Conservation (phyloP, 2,329 filamentous ascomycete species). For the Alternaria gaisen region DNA sequence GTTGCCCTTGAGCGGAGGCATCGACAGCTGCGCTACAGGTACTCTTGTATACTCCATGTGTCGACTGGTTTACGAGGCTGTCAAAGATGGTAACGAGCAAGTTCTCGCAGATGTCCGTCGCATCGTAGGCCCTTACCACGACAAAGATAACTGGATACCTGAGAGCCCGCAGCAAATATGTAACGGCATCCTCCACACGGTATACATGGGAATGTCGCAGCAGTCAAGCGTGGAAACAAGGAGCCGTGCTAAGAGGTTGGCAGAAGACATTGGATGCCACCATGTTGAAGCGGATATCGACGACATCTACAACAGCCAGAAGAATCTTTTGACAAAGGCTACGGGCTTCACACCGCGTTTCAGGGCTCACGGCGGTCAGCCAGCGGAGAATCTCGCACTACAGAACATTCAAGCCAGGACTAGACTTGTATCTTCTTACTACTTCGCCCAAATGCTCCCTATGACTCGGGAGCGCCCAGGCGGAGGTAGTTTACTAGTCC, state of each 20-base stretch:
- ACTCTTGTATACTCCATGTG: conserved; percentile 57
- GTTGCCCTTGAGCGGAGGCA: conserved; percentile 67
- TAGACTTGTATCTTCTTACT: conserved; percentile 64
- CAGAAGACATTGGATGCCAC: conserved; percentile 71
- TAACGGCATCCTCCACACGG: conserved; percentile 65
- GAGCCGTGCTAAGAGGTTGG: conserved; percentile 69
- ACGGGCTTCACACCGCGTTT: conserved; percentile 69
- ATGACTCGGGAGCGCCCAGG: conserved; percentile 65
- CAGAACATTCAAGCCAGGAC: conserved; percentile 37
- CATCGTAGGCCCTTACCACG: conserved; percentile 61
- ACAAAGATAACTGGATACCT: conserved; percentile 59
- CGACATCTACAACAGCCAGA: conserved; percentile 67
- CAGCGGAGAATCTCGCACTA: conserved; percentile 61
- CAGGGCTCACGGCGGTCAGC: conserved; percentile 70
- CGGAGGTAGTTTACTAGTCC: conserved; percentile 68
- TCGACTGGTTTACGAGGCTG: conserved; percentile 63
- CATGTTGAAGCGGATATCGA: conserved; percentile 69
- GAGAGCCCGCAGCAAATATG: conserved; percentile 68
- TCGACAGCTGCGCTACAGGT: conserved; percentile 61
- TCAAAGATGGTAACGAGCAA: conserved; percentile 60
- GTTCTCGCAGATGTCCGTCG: conserved; percentile 64
- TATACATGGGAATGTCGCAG: conserved; percentile 38
- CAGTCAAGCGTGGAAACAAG: conserved; percentile 72
- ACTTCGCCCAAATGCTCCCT: conserved; percentile 70
- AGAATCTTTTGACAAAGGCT: conserved; percentile 65